These are phyloP conservation scores for Endotrypanum monterogeii DNA, from an alignment of 208 protist genomes.

Conservation along the genomic window DNA sequence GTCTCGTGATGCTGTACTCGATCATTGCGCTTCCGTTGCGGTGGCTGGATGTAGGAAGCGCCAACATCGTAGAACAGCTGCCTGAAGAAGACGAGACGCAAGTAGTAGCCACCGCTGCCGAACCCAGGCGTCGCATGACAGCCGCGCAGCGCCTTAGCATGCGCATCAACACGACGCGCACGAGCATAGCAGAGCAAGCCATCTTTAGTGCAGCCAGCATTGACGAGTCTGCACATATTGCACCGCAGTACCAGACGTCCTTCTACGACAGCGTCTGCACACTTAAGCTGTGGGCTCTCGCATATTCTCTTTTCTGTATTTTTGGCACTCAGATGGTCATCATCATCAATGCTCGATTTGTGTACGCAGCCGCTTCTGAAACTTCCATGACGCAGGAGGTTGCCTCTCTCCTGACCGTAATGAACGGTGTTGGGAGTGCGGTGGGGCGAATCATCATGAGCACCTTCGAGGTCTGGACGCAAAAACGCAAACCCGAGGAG, in stretches of 20 bases:
- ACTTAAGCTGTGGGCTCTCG: conserved; percentile 51
- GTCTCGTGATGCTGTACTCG: conserved; percentile 31
- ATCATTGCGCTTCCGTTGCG: conserved; percentile 60
- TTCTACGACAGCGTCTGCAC: conserved; percentile 49
- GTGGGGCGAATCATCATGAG: conserved; percentile 68
- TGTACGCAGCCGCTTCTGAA: conserved; percentile 63
- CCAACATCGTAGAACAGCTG: conserved; percentile 25
- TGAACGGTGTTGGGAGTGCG: conserved; percentile 76
- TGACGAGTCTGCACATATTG: conserved; percentile 47
- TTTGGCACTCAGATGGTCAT: conserved; percentile 64
- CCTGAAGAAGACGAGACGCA: background rate
- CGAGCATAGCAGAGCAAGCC: conserved; percentile 36
- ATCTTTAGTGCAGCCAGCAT: conserved; percentile 18
- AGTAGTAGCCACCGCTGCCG: conserved; percentile 2
- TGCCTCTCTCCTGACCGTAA: conserved; percentile 57
- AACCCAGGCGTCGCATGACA: conserved; percentile 13
- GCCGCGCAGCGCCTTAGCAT: conserved; percentile 34
- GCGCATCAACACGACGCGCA: conserved; percentile 28
- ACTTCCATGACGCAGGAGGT: conserved; percentile 39
- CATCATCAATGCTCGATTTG: conserved; percentile 75
- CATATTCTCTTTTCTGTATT: conserved; percentile 45
- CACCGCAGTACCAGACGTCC: conserved; percentile 72
- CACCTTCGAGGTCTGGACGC: conserved; percentile 66
- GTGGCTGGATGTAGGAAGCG: conserved; percentile 47
- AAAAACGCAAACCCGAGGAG: conserved; percentile 49